Conservation (phyloP, 2,329 filamentous ascomycete species). For the Amphichorda felina region DNA sequence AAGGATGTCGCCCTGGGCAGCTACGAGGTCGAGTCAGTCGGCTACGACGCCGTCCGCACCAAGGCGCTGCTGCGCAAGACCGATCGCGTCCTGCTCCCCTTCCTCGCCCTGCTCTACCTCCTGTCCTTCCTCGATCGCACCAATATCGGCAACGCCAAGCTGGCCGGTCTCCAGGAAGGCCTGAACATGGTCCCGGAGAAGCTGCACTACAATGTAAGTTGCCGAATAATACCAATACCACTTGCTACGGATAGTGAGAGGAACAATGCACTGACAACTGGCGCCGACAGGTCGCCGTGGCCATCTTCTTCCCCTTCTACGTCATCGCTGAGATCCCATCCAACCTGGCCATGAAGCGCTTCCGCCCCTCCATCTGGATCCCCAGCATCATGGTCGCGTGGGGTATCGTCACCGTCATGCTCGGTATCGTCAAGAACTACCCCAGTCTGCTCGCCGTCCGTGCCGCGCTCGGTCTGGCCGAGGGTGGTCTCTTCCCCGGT, state of each 20-base stretch:
- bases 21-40: conserved; percentile 1
- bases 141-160: conserved; percentile 43
- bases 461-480: conserved; percentile 33
- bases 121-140: conserved; percentile 35
- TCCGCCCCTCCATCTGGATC: conserved; percentile 39
- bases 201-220: conserved; percentile 20
- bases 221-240: neutral
- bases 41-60: conserved; percentile 13
- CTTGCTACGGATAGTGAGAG: neutral
- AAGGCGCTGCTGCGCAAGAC: conserved; percentile 39
- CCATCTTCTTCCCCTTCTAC: conserved; percentile 42
- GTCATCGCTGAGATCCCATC: conserved; percentile 41
- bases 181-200: conserved; percentile 18
- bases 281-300: conserved; percentile 27
- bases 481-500: conserved; percentile 50
- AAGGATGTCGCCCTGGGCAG: conserved; percentile 1
- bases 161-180: conserved; percentile 36
- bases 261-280: conserved; percentile 2
- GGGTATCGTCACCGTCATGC: conserved; percentile 31
- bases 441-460: conserved; percentile 34
- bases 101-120: conserved; percentile 47
- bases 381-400: conserved; percentile 41
- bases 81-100: conserved; percentile 44
- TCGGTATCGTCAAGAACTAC: conserved; percentile 39
- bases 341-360: conserved; percentile 43